A percentile compares a stretch with the other conserved stretches of the same genome.
phyloP scores from a whole-genome alignment of 1,284 basidiomycete genomes.

The Ustilago xerochloae region DNA sequence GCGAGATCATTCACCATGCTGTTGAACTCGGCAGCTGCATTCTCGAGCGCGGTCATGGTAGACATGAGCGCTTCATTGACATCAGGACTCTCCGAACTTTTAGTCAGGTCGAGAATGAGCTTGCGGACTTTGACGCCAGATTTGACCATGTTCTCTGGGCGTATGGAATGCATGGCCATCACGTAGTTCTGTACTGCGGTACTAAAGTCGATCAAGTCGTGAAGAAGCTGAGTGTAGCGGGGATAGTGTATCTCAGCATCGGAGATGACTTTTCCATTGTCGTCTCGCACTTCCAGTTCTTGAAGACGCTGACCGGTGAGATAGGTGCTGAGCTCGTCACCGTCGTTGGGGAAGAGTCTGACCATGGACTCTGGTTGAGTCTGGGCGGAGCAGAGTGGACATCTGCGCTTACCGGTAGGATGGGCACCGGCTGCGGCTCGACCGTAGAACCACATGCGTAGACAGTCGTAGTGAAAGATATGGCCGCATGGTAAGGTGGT shows the following conservation, averaged over 20 bases:
- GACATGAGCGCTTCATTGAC: slow-evolving; percentile 1
- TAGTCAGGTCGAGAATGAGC: slow-evolving; percentile 22
- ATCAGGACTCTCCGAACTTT: background rate
- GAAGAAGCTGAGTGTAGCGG: slow-evolving; percentile 14
- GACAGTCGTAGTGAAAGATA: slow-evolving; percentile 44
- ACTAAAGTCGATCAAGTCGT: slow-evolving; percentile 41
- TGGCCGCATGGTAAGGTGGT: slow-evolving; percentile 41
- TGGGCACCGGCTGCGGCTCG: background rate
- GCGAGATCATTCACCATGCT: slow-evolving; percentile 11
- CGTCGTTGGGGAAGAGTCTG: slow-evolving; percentile 39
- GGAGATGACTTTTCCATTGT: background rate
- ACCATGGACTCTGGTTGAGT: slow-evolving; percentile 4
- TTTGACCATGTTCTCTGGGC: slow-evolving; percentile 10
- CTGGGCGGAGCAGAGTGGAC: slow-evolving; percentile 29
- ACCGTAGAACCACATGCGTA: slow-evolving; percentile 39
- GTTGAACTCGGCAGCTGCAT: slow-evolving; percentile 3
- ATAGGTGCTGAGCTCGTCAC: slow-evolving; percentile 39
- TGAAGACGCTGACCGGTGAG: slow-evolving; percentile 17
- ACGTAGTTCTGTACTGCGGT: slow-evolving; percentile 26
- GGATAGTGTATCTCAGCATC: background rate
- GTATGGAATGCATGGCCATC: slow-evolving; percentile 24
- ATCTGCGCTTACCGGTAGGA: slow-evolving; percentile 13
- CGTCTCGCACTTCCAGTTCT: background rate
- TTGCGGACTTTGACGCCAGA: slow-evolving; percentile 25
- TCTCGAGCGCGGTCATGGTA: slow-evolving; percentile 13